Base-by-base conservation (phyloP, 2,329 filamentous ascomycete species). In the Diaporthe amygdali region DNA sequence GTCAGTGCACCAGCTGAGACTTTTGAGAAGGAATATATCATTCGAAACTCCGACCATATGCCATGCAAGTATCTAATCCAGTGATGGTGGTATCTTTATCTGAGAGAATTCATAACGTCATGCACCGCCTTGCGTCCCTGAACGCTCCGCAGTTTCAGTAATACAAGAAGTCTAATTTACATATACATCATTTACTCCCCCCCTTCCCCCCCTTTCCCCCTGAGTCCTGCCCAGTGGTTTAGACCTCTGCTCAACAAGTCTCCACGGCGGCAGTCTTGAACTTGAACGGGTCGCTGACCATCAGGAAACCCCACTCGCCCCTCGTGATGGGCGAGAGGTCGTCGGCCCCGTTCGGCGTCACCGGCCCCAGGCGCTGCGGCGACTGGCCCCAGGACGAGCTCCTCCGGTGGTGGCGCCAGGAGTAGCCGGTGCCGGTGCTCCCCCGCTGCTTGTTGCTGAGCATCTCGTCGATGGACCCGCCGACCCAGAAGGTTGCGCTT, bases 271-370 rank as follows among this genome's bases (percentile, higher is more conserved):
- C 88, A 49, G 81, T 88, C 75, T 82, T 83, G 20, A 80, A 80
- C 54, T 80, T 81, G 73, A 84, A 84, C 32, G 80, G 81, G 34
- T 84, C 82, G 3, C 86, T 85, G 49, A 84, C 82, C 81, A 90
- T 88, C 74, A 92, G 78, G 76, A 89, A 89, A 0, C 88, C 87
- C 90, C 90, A 92, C 79, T 91, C 90, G 6, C 88, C 88, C 49
- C 87, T 83, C 10, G 90, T 91, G 30, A 88, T 85, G 7, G 90
- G 90, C 63, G 88, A 90, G 69, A 91, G 88, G 76, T 92, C 90
- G 25, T 90, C 89, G 73, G 88, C 89, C 9, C 82, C 85, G 73
- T 90, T 89, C 1, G 89, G 89, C 70, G 89, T 91, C 79, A 82
- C 78, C 1, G 89, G 86, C 0, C 87, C 88, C 25, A 84, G 74